Percentiles rank a stretch among this genome's conserved stretches.
These are phyloP conservation scores for Phaeotremella fagi DNA, from an alignment of 768 basidiomycete species.

Conservation along the genomic window DNA sequence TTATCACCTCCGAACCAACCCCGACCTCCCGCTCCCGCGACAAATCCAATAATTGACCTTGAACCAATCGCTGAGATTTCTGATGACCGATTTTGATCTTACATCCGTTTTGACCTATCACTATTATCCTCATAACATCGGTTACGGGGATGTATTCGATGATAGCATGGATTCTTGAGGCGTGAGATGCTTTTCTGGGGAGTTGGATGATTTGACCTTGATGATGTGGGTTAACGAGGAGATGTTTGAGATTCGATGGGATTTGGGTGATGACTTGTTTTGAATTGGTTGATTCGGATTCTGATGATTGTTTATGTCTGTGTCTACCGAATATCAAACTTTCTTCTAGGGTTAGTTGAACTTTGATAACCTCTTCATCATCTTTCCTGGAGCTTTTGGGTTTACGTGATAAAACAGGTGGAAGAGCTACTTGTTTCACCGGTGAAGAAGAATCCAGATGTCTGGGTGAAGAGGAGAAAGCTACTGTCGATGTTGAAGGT, in stretches of 20 bases:
- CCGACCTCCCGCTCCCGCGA: background rate
- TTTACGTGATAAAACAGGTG: too few species aligned
- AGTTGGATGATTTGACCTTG: conserved; percentile 18
- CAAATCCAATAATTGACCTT: conserved; percentile 23
- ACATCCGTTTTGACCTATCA: conserved; percentile 39
- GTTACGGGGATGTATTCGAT: conserved; percentile 17
- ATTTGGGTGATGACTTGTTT: background rate
- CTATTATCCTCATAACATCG: conserved; percentile 18
- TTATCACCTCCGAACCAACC: conserved; percentile 5
- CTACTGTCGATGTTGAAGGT: conserved; percentile 38
- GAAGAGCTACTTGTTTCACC: background rate
- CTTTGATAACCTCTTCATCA: conserved; percentile 3
- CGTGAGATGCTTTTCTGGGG: conserved; percentile 30
- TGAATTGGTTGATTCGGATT: conserved; percentile 1
- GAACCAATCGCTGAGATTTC: conserved; percentile 11
- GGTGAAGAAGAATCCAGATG: conserved; percentile 18
- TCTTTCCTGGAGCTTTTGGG: too few species aligned
- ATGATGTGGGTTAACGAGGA: background rate
- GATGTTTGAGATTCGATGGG: conserved; percentile 2
- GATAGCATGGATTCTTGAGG: conserved; percentile 36
- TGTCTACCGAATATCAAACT: conserved; percentile 37
- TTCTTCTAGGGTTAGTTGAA: conserved; percentile 8
- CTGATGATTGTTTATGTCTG: conserved; percentile 9
- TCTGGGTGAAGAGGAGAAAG: conserved; percentile 34
- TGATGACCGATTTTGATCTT: conserved; percentile 14